Evolutionary conservation across 1,139 yeast genomes (phyloP), one percentile per base, ranked within the genome.

Genomic region (Lodderomyces orthopsilosis): DNA sequence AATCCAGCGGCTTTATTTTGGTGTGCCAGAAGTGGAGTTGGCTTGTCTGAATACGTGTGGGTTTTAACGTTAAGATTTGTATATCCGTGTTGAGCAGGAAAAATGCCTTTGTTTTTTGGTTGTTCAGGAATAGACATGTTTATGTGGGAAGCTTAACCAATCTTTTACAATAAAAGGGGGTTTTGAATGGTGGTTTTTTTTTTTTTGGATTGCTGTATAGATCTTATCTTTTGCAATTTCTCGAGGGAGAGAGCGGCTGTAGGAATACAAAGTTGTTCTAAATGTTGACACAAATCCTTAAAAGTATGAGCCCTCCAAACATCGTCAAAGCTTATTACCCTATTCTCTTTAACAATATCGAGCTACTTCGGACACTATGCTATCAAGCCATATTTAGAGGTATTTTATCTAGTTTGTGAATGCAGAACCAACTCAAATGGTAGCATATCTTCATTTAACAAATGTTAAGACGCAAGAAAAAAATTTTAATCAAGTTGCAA

Each of bases 81-180:
- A 43, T 69, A 69, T 1, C 75, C 74, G 33, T 58, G 56, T 50
- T 69, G 75, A 3, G 60, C 55, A 6, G 49, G 46, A 28, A 65
- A 62, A 18, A 54, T 56, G 4, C 63, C 67, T 1, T 57, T 57
- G 39, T 65, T 57, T 7, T 60, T 45, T 14, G 74, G 75, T 7
- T 43, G 44, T 48, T 65, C 66, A 22, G 75, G 71, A 39, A 65
- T 38, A 10, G 37, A 18, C 26, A 33, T 18, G n/a, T 7, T 13
- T 13, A 19, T 30, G 34, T 14, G 17, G 17, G n/a, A n/a, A n/a
- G n/a, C n/a, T n/a, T n/a, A n/a, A n/a, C n/a, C n/a, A n/a, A n/a
- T n/a, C n/a, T n/a, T n/a, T n/a, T n/a, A n/a, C n/a, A n/a, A n/a
- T n/a, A n/a, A n/a, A n/a, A n/a, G n/a, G n/a, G n/a, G n/a, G n/a